Conservation (phyloP, 2,329 filamentous ascomycete species). For the Aspergillus sp. region DNA sequence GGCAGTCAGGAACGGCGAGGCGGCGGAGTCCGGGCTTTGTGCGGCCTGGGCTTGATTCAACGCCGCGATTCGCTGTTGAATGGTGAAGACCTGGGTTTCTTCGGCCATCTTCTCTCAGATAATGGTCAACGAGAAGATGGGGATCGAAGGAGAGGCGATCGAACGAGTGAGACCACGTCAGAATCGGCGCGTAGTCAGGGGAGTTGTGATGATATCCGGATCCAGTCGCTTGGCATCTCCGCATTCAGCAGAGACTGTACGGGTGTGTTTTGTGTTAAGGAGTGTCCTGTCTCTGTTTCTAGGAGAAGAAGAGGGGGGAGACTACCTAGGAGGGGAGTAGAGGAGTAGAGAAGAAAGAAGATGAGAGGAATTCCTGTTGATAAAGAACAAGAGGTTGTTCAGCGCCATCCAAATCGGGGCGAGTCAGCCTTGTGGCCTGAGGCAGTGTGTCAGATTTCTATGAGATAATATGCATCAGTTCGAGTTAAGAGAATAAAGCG, state of each 20-base stretch:
- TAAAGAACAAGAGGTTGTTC: no score
- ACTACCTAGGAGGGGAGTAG: background rate
- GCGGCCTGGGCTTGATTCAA: slow-evolving; percentile 44
- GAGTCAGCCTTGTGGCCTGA: background rate
- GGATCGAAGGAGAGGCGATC: background rate
- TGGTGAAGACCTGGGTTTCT: slow-evolving; percentile 41
- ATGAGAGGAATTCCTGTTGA: background rate
- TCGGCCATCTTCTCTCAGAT: slow-evolving; percentile 33
- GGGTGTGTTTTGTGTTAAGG: no score
- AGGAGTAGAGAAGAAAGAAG: background rate
- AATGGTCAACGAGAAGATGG: background rate
- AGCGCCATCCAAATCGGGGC: no score
- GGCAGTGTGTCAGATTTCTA: background rate
- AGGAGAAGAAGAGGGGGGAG: background rate
- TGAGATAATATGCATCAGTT: no score
- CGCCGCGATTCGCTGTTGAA: slow-evolving; percentile 46
- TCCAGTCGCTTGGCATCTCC: slow-evolving; percentile 12
- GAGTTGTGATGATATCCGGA: slow-evolving; percentile 6
- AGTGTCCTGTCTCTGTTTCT: no score
- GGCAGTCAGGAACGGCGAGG: slow-evolving; percentile 23
- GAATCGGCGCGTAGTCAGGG: background rate
- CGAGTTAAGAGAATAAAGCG: no score
- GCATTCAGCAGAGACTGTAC: slow-evolving; percentile 2
- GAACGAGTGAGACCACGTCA: background rate
- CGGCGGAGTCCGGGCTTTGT: slow-evolving; percentile 27